Evolutionary conservation across 1,139 yeast species (phyloP).

Genomic region (Geotrichum restrictum): DNA sequence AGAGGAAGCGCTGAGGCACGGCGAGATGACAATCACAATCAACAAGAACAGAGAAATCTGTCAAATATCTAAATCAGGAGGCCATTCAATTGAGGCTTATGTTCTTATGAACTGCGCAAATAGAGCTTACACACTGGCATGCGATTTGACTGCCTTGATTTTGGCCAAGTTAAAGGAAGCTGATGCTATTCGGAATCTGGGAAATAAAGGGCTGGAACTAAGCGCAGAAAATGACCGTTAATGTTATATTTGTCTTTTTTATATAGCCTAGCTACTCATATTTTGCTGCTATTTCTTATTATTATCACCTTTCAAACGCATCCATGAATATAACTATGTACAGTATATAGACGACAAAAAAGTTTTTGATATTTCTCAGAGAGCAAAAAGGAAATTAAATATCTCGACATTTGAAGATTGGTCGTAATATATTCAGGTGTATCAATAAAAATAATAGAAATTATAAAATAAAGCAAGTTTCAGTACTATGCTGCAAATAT

Average conservation of each 20-base stretch:
- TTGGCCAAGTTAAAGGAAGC: constrained; percentile 55
- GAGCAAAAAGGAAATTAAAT: no score
- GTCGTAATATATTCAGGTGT: no score
- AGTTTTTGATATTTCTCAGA: no score
- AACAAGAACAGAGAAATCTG: constrained; percentile 88
- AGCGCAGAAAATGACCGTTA: constrained; percentile 36
- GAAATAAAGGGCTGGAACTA: constrained; percentile 34
- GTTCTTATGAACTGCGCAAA: constrained; percentile 65
- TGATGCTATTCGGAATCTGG: constrained; percentile 40
- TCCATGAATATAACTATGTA: neutral
- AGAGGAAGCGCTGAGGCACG: constrained; percentile 76
- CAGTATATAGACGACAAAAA: neutral
- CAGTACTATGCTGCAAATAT: neutral
- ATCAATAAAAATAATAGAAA: neutral
- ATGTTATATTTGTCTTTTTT: constrained; percentile 1
- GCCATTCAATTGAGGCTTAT: constrained; percentile 74
- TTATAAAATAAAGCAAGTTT: no score
- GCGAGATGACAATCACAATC: constrained; percentile 76
- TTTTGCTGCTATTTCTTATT: neutral
- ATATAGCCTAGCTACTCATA: neutral
- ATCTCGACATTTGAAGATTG: no score
- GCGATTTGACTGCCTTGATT: constrained; percentile 60
- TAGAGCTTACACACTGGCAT: constrained; percentile 62
- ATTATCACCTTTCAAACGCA: neutral
- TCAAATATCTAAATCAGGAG: constrained; percentile 87